A percentile compares a stretch with the other conserved stretches of the same genome.
These are phyloP conservation scores for Podochytrium sp. DNA, from an alignment of 192 early-diverging fungal genomes.

Conservation along the genomic window DNA sequence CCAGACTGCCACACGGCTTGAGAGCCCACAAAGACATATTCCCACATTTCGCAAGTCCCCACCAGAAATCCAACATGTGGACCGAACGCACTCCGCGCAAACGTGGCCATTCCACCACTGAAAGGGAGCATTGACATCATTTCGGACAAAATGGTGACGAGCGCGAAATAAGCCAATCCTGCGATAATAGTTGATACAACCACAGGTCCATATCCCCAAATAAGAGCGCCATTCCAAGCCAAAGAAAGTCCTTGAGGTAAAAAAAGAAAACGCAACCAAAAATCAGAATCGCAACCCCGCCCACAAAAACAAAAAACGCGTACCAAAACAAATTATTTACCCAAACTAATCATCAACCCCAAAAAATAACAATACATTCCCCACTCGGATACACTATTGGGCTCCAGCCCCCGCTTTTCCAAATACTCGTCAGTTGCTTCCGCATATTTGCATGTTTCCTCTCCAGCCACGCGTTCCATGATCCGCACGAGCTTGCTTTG, in stretches of 20 bases:
- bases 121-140: constrained; percentile 29
- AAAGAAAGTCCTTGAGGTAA: neutral
- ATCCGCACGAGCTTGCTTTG: neutral
- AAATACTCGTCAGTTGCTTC: neutral
- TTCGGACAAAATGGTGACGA: constrained; percentile 6
- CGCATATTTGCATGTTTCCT: constrained; percentile 8
- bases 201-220: neutral
- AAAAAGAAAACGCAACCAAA: neutral
- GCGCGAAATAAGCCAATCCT: neutral
- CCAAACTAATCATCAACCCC: neutral
- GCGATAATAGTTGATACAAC: neutral
- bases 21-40: constrained; percentile 18
- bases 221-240: neutral
- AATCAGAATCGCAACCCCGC: neutral
- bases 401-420: neutral
- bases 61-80: constrained; percentile 27
- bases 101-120: constrained; percentile 25
- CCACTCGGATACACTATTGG: neutral
- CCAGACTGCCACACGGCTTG: constrained; percentile 11
- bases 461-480: neutral
- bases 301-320: neutral
- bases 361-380: constrained; percentile 3
- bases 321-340: no score
- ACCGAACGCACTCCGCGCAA: constrained; percentile 19
- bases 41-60: constrained; percentile 15